Base-by-base conservation (phyloP, 2,329 filamentous ascomycete species). In the Alternaria postmessia region DNA sequence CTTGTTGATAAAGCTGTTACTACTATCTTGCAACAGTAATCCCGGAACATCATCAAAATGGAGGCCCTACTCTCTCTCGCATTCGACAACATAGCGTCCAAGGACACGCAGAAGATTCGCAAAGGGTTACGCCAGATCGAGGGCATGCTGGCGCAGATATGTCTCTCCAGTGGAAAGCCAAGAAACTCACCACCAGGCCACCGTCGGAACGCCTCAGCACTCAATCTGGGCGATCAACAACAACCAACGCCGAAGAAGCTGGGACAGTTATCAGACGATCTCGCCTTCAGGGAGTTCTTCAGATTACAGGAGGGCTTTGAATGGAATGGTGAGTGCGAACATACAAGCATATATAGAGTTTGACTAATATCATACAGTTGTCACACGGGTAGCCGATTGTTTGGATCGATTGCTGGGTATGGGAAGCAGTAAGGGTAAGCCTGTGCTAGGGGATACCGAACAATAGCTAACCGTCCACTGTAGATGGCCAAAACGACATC, bases 281-380 rank as follows among this genome's bases (percentile, higher is more conserved):
- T 91, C 20, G 94, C 94, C 20, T 98, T 97, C 76, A 85, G 92
- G 67, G 93, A 97, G 79, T 98, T 98, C 83, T 97, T 97, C 83
- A 93, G 96, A 78, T 79, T 98, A 67, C 95, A 99, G 79, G 94
- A 98, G 75, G 92, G 94, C 3, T 99, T 99, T 76, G 93, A 98
- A 81, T 98, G 93, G 91, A 99, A 99, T 81, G 86, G 87, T 89
- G 77, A 61, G 81, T 53, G 42, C 32, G 3, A 32, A 39, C 12
- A 9, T 7, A 41, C 6, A 41, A 26, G 5, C 20, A 11, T 14
- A 28, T 7, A 20, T 24, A 42, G 20, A 42, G 39, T 24, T 16
- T 24, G 39, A 34, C 54, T 48, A 24, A 56, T 39, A 43, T 28
- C 39, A 28, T 30, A 7, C 42, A 88, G 92, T 98, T 56, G 90